Evolutionary conservation across 148 eudicot species (phyloP).

Genomic region (Limonium bicolor): DNA sequence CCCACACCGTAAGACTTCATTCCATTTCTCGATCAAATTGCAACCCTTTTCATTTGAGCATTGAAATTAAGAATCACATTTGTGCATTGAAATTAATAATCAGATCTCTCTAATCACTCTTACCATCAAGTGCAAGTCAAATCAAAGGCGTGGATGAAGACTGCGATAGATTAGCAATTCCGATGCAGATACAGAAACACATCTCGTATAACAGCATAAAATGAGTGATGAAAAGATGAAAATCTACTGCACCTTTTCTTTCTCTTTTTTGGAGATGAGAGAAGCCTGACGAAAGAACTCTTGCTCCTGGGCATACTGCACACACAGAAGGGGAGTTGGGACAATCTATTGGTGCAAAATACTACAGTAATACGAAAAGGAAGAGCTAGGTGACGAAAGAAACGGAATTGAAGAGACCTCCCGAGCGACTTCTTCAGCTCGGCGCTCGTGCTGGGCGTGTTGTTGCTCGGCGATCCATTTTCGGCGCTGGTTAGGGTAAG

Average conservation of each 20-base stretch:
- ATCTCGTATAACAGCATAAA: neutral
- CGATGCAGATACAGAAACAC: no score
- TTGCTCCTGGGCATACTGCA: constrained; percentile 95
- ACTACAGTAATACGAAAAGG: neutral
- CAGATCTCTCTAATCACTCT: no score
- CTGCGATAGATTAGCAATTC: no score
- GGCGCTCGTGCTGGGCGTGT: constrained; percentile 64
- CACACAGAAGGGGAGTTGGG: neutral
- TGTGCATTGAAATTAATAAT: no score
- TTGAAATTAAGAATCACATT: no score
- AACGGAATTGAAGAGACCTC: constrained; percentile 27
- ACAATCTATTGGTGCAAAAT: neutral
- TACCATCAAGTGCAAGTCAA: no score
- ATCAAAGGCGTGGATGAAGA: no score
- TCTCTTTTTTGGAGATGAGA: constrained; percentile 77
- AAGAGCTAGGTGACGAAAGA: neutral
- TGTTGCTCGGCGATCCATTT: constrained; percentile 99
- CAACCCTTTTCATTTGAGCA: no score
- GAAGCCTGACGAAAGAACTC: constrained; percentile 82
- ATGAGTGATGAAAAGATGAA: neutral
- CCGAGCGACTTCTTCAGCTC: constrained; percentile 69
- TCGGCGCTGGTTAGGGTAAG: constrained; percentile 97
- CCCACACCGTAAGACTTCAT: no score
- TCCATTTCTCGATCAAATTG: no score
- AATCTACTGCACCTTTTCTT: constrained; percentile 49